These are phyloP conservation scores for Ophiostoma piceae DNA, from an alignment of 2,329 filamentous ascomycete species.

Conservation along the genomic window DNA sequence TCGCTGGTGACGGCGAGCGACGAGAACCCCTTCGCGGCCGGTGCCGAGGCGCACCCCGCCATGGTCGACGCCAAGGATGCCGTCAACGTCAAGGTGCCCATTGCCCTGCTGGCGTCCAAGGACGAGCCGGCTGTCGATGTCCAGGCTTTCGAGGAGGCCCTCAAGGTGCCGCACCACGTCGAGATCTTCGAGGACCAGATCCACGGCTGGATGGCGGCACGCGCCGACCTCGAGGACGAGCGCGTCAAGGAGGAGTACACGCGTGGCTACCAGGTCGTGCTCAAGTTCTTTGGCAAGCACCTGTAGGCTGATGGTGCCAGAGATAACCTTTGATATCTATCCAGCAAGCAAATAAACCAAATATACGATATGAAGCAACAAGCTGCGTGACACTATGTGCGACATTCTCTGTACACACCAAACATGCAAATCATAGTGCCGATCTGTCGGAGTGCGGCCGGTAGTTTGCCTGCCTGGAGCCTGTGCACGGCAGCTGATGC, in stretches of 20 bases:
- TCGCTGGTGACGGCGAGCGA: slow-evolving; percentile 46
- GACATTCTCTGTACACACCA: too few relatives aligned
- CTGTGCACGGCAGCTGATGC: not conserved
- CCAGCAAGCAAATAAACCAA: too few relatives aligned
- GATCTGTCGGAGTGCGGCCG: not conserved
- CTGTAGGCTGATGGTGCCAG: slow-evolving; percentile 26
- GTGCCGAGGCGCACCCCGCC: slow-evolving; percentile 52
- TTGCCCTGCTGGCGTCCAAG: slow-evolving; percentile 59
- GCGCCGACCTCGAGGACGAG: slow-evolving; percentile 52
- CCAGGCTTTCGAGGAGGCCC: slow-evolving; percentile 50
- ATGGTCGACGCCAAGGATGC: slow-evolving; percentile 62
- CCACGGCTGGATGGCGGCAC: slow-evolving; percentile 70
- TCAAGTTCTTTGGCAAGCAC: slow-evolving; percentile 55
- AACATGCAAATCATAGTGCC: too few relatives aligned
- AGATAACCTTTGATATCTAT: too few relatives aligned
- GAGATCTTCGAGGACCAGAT: slow-evolving; percentile 63
- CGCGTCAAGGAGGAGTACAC: slow-evolving; percentile 57
- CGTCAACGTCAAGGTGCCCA: slow-evolving; percentile 53
- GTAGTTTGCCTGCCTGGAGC: too few relatives aligned
- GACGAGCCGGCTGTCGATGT: slow-evolving; percentile 56
- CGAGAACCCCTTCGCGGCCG: slow-evolving; percentile 52
- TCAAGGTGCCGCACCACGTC: slow-evolving; percentile 53
- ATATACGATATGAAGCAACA: too few relatives aligned
- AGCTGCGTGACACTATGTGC: too few relatives aligned
- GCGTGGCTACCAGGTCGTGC: slow-evolving; percentile 55